Evolutionary conservation across 257 asterid species (phyloP).

Genomic region (Solanum piurae): DNA sequence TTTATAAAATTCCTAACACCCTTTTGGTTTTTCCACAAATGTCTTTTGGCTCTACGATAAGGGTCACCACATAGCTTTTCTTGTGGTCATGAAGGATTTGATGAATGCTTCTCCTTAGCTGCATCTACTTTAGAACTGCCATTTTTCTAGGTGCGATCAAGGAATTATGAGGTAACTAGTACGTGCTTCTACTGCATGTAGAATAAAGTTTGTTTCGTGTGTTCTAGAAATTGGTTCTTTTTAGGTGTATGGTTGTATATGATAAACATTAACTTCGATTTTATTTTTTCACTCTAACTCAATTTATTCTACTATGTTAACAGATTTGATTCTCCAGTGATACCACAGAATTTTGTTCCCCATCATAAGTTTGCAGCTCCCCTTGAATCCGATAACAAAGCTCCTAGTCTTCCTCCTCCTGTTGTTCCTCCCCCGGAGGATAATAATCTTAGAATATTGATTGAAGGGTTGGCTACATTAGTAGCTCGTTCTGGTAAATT

Average conservation of each 20-base stretch:
- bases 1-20: neutral
- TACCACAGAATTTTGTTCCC: slow-evolving; percentile 74
- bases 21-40: neutral
- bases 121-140: neutral
- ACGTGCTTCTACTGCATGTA: neutral
- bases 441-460: slow-evolving; percentile 63
- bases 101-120: neutral
- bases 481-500: slow-evolving; percentile 92
- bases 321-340: slow-evolving; percentile 80
- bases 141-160: neutral
- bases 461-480: slow-evolving; percentile 90
- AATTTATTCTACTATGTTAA: neutral
- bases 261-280: neutral
- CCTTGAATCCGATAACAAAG: slow-evolving; percentile 30
- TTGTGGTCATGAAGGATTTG: neutral
- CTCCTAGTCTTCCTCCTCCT: slow-evolving; percentile 44
- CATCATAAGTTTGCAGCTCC: slow-evolving; percentile 62
- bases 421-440: slow-evolving; percentile 79
- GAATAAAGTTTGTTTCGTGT: neutral
- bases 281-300: neutral
- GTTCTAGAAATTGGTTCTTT: neutral
- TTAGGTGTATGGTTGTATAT: neutral
- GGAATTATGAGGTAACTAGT: neutral
- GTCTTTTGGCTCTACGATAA: neutral
- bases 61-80: neutral